These are phyloP conservation scores for Periconia macrospinosa DNA, from an alignment of 2,329 filamentous ascomycete genomes.

Conservation along the genomic window DNA sequence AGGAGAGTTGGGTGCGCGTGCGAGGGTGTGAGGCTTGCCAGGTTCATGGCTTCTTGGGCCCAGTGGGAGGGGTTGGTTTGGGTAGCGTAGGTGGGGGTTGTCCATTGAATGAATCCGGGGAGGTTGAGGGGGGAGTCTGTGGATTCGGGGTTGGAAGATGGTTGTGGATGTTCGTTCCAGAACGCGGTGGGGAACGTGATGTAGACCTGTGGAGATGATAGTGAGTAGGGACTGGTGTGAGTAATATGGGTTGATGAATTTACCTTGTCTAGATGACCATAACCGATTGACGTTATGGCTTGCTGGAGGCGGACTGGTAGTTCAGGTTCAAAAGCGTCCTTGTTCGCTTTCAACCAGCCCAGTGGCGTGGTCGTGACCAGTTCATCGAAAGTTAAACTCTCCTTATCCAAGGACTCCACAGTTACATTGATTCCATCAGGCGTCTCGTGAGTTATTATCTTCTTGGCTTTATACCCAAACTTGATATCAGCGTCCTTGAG, in stretches of 20 bases:
- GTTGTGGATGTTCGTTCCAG: constrained; percentile 58
- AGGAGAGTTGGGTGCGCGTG: constrained; percentile 77
- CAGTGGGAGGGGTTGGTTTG: constrained; percentile 65
- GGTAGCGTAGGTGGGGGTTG: constrained; percentile 68
- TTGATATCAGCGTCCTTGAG: constrained; percentile 58
- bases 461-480: constrained; percentile 51
- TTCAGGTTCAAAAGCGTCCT: constrained; percentile 59
- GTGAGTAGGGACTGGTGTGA: constrained; percentile 25
- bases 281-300: constrained; percentile 67
- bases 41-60: constrained; percentile 77
- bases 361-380: constrained; percentile 69
- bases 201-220: constrained; percentile 38
- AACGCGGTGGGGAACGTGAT: constrained; percentile 73
- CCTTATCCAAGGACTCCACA: constrained; percentile 52
- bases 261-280: constrained; percentile 73
- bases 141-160: constrained; percentile 10
- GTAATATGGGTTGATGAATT: constrained; percentile 1
- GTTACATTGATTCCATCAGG: constrained; percentile 22
- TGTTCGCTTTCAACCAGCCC: constrained; percentile 53
- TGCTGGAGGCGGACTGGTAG: constrained; percentile 60
- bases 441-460: constrained; percentile 36
- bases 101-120: constrained; percentile 75
- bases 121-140: constrained; percentile 43
- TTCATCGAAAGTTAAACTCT: constrained; percentile 62
- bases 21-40: constrained; percentile 63